Percentiles rank a stretch among this genome's conserved stretches.
Conservation (phyloP, 768 basidiomycete genomes). For the Clitopilus passeckerianus region DNA sequence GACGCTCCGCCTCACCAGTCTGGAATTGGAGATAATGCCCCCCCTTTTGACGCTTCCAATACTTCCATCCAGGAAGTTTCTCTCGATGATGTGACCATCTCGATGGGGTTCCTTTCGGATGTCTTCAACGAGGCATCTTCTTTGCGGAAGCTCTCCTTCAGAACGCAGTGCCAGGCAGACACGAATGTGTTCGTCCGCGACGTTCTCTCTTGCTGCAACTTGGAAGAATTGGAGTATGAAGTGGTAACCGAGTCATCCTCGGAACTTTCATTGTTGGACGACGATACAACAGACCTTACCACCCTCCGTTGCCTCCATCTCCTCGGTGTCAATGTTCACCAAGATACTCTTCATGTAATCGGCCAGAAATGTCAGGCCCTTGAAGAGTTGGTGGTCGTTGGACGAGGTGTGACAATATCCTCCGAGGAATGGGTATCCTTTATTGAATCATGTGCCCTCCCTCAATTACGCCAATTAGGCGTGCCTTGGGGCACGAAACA, state of each 20-base stretch:
- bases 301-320: slow-evolving; percentile 36
- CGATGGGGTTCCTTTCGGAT: slow-evolving; percentile 33
- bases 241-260: slow-evolving; percentile 21
- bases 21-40: slow-evolving; percentile 38
- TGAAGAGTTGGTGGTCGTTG: slow-evolving; percentile 33
- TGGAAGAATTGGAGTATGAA: slow-evolving; percentile 40
- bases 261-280: slow-evolving; percentile 25
- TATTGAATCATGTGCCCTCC: slow-evolving; percentile 27
- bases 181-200: slow-evolving; percentile 35
- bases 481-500: slow-evolving; percentile 32
- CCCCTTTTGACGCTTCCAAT: slow-evolving; percentile 27
- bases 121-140: slow-evolving; percentile 30
- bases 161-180: slow-evolving; percentile 23
- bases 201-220: slow-evolving; percentile 33
- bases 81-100: slow-evolving; percentile 39
- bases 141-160: slow-evolving; percentile 32
- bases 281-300: slow-evolving; percentile 15
- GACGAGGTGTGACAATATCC: slow-evolving; percentile 31
- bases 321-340: slow-evolving; percentile 33
- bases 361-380: slow-evolving; percentile 28
- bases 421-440: slow-evolving; percentile 37
- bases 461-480: slow-evolving; percentile 26
- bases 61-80: slow-evolving; percentile 28
- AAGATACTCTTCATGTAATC: slow-evolving; percentile 27
- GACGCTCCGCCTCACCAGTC: slow-evolving; percentile 34